Base-by-base conservation (phyloP, 176 grass and related monocot species). In the Cenchrus purpureus region DNA sequence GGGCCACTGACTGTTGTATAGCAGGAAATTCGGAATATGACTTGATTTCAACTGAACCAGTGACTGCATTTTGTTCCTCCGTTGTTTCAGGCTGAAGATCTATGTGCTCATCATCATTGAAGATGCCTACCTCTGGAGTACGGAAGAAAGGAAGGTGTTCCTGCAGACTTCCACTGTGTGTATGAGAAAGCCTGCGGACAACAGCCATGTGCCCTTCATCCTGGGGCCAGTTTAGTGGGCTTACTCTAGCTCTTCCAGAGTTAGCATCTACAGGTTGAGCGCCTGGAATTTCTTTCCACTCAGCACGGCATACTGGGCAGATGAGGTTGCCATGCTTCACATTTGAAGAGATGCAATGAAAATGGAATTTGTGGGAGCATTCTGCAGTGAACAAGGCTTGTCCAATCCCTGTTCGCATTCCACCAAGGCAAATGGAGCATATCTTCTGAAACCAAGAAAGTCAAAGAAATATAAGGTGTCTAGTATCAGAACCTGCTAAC, bases 281-380 rank as follows among this genome's bases (percentile, higher is more conserved):
- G 5, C 78, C 71, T 29, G 97, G 97, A 45, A 98, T 81, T 79
- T 98, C 93, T 83, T 92, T 98, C 97, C 97, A 98, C 16, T 81
- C 76, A 57, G 91, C 91, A 48, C 93, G 91, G 71, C 97, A 98
- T 83, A 98, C 68, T 12, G 97, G 97, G 52, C 97, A 98, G 65
- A 89, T 58, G 75, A 86, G 63, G 67, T 95, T 98, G 31, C 96
- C 96, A 49, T 98, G 91, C 48, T 87, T 83, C 8, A 98, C 91
- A 84, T 94, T 98, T 71, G 93, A 92, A 42, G 93, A 88, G 77
- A 98, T 98, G 16, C 96, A 98, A 20, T 95, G 89, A 78, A 98
- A 98, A 89, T 98, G 96, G 71, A 98, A 98, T 4, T 80, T 89
- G 74, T 98, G 96, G 31, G 96, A 95, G 84, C 97, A 98, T 88